Evolutionary conservation across 1,284 basidiomycete species (phyloP), one percentile per base, ranked within the genome.

Genomic region (Tremellales sp.): DNA sequence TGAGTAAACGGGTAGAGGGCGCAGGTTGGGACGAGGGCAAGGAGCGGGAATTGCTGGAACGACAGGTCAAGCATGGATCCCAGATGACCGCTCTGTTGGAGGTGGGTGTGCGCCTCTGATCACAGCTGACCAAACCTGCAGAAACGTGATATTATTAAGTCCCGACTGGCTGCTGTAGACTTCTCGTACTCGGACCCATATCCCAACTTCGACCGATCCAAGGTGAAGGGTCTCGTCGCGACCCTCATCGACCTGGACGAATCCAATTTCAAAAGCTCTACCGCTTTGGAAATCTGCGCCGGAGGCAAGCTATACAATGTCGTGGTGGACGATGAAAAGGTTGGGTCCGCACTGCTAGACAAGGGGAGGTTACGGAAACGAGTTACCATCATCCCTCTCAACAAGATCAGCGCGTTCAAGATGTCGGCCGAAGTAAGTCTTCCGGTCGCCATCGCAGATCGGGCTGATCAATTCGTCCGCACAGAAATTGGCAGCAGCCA

Each of bases 151-250:
- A 65, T 70, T 1, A 74, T 90, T 59, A 83, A 83, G 59, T 81
- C 83, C 40, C 74, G 81, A 43, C 76, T 94, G 18, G 79, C 84
- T 0, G 78, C 79, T 19, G 77, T 95, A 37, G 85, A 89, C 66
- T 97, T 98, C 72, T 79, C 85, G 42, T 98, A 97, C 63, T 70
- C 81, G 1, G 76, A 81, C 40, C 93, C 93, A 0, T 75, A 79
- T 33, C 83, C 86, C 4, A 80, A 82, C 62, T 98, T 98, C 67
- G 89, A 98, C 68, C 79, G 84, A 24, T 77, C 76, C 21, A 84
- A 85, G 56, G 93, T 98, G 63, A 94, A 94, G 65, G 95, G 95
- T 36, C 78, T 88, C n/a, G 85, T 93, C n/a, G 91, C 86, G 0
- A 84, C 83, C 18, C 79, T 97, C 18, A 82, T 97, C 55, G 77